Percentiles rank a stretch among this genome's conserved stretches.
Evolutionary conservation across 2,329 filamentous ascomycete species (phyloP).

Genomic region (Tetracladium maxilliforme): DNA sequence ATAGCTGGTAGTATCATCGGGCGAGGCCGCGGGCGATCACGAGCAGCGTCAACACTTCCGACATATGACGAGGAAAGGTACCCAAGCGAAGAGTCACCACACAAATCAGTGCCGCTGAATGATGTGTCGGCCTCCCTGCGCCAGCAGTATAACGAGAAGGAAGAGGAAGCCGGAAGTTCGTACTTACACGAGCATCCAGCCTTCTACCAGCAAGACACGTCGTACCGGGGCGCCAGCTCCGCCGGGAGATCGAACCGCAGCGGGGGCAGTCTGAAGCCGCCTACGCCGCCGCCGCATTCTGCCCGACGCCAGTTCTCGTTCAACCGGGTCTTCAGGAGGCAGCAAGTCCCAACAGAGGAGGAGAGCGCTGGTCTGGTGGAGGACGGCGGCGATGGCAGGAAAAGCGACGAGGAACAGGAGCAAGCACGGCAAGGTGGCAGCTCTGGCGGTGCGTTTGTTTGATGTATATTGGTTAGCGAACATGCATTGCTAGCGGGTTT

Average conservation of each 20-base stretch:
- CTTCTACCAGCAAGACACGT: constrained; percentile 18
- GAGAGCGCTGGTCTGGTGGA: no score
- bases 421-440: no score
- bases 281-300: constrained; percentile 45
- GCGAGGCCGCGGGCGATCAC: constrained; percentile 6
- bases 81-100: constrained; percentile 8
- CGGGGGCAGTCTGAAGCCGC: constrained; percentile 30
- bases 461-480: no score
- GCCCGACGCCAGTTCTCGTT: constrained; percentile 81
- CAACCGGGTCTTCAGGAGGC: constrained; percentile 55
- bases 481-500: no score
- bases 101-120: constrained; percentile 2
- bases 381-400: no score
- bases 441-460: no score
- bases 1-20: constrained; percentile 36
- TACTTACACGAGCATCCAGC: no score
- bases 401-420: no score
- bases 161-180: no score
- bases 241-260: background rate
- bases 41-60: constrained; percentile 5
- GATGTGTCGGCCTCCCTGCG: background rate
- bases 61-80: constrained; percentile 5
- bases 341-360: no score
- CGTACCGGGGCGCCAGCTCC: constrained; percentile 24
- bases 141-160: constrained; percentile 14